These are phyloP conservation scores for Fusarium aywerte DNA, from an alignment of 2,329 filamentous ascomycete genomes.

Conservation along the genomic window DNA sequence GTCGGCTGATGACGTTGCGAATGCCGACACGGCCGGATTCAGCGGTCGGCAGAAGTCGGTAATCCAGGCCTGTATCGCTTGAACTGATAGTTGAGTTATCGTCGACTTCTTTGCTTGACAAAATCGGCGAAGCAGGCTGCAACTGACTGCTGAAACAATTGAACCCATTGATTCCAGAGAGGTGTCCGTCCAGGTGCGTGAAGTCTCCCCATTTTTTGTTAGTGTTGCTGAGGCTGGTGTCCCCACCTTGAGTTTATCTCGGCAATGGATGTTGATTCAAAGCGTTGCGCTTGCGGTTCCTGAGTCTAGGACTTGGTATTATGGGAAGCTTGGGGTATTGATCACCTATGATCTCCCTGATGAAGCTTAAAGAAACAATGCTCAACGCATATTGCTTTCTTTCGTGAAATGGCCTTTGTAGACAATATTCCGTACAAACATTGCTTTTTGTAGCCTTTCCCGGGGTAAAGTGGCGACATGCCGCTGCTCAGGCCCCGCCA, in stretches of 20 bases:
- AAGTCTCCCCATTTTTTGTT: neutral
- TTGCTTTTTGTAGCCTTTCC: constrained; percentile 25
- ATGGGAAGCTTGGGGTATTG: constrained; percentile 20
- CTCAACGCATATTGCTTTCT: neutral
- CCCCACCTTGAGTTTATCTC: constrained; percentile 20
- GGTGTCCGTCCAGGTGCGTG: constrained; percentile 6
- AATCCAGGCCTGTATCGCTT: constrained; percentile 24
- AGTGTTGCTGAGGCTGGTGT: neutral
- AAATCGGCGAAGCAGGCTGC: constrained; percentile 29
- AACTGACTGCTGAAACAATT: constrained; percentile 3
- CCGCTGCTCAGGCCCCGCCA: constrained; percentile 24
- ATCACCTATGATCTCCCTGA: constrained; percentile 17
- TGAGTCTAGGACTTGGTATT: constrained; percentile 23
- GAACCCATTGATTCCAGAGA: neutral
- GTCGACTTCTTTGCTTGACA: constrained; percentile 17
- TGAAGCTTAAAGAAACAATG: neutral
- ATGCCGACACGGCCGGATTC: constrained; percentile 24
- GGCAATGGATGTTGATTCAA: constrained; percentile 8
- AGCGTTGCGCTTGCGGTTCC: constrained; percentile 31
- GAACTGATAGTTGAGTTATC: neutral
- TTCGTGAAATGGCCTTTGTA: neutral
- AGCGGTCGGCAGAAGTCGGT: constrained; percentile 36
- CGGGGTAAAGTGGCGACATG: constrained; percentile 43
- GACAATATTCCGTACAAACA: constrained; percentile 13
- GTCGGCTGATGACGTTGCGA: constrained; percentile 43